A percentile compares a stretch with the other conserved stretches of the same genome.
Evolutionary conservation across 768 basidiomycete genomes (phyloP).

Genomic region (Chalciporus pseudorubinellus): DNA sequence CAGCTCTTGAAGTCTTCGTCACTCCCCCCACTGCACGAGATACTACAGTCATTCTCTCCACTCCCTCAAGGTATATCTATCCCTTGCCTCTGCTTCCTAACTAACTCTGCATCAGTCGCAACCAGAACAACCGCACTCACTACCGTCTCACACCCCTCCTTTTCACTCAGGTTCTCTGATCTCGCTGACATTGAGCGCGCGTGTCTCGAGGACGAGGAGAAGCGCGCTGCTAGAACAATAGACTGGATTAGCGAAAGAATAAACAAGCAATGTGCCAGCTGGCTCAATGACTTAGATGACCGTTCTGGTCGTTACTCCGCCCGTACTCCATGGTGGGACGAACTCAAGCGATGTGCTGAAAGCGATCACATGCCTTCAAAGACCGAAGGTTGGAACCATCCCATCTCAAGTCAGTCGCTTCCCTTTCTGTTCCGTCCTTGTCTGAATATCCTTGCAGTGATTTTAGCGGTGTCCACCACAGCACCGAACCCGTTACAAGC

Average conservation of each 20-base stretch:
- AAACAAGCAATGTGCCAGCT: conserved; percentile 55
- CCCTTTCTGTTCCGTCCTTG: conserved; percentile 7
- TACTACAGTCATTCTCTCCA: conserved; percentile 84
- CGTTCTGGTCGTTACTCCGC: conserved; percentile 37
- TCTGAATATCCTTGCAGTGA: conserved; percentile 47
- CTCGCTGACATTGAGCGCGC: conserved; percentile 68
- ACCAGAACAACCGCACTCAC: conserved; percentile 73
- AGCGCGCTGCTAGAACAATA: conserved; percentile 74
- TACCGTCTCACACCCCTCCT: conserved; percentile 68
- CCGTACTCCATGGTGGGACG: conserved; percentile 86
- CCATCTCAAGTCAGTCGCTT: conserved; percentile 62
- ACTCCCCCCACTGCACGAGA: conserved; percentile 66
- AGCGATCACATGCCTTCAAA: conserved; percentile 73
- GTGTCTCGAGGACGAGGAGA: conserved; percentile 75
- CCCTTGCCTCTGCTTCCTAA: neutral
- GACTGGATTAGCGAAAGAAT: conserved; percentile 85
- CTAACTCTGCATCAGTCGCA: conserved; percentile 51
- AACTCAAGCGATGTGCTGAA: conserved; percentile 71
- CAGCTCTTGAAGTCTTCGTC: conserved; percentile 55
- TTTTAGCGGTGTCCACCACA: conserved; percentile 79
- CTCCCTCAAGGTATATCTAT: conserved; percentile 66
- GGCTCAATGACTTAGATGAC: conserved; percentile 67
- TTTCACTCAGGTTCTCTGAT: conserved; percentile 77
- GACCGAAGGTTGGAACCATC: conserved; percentile 84
- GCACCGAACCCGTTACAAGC: conserved; percentile 80